These are phyloP conservation scores for Cytospora schulzeri DNA, from an alignment of 2,329 filamentous ascomycete species.

Conservation along the genomic window DNA sequence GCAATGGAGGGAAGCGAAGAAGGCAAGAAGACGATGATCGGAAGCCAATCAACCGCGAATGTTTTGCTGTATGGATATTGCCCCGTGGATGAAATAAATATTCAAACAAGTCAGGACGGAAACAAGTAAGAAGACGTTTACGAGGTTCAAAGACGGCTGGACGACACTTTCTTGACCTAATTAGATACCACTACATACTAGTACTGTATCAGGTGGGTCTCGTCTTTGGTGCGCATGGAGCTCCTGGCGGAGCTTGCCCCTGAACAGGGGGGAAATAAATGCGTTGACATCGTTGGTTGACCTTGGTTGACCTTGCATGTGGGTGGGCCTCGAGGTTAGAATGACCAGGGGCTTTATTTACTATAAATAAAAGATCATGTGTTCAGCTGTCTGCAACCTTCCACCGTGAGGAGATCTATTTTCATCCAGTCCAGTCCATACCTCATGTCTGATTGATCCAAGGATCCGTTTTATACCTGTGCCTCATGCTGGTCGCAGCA, in stretches of 20 bases:
- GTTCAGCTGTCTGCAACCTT: not conserved
- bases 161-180: constrained; percentile 15
- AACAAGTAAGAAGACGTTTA: constrained; percentile 5
- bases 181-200: not conserved
- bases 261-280: constrained; percentile 6
- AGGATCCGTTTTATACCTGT: not conserved
- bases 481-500: not conserved
- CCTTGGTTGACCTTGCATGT: constrained; percentile 4
- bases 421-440: too few relatives aligned
- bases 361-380: constrained; percentile 10
- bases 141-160: constrained; percentile 1
- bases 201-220: constrained; percentile 7
- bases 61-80: not conserved
- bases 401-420: too few relatives aligned
- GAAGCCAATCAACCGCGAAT: not conserved
- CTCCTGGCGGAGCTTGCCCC: constrained; percentile 13
- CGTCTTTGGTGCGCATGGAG: constrained; percentile 18
- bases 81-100: not conserved
- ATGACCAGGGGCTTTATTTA: not conserved
- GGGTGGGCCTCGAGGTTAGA: not conserved
- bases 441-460: too few relatives aligned
- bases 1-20: not conserved
- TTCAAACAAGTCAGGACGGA: constrained; percentile 2
- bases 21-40: not conserved
- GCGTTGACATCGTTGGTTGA: constrained; percentile 14